Percentiles rank a stretch among this genome's conserved stretches.
These are phyloP conservation scores for Candida sp. DNA, from an alignment of 1,139 yeast species.

Conservation along the genomic window DNA sequence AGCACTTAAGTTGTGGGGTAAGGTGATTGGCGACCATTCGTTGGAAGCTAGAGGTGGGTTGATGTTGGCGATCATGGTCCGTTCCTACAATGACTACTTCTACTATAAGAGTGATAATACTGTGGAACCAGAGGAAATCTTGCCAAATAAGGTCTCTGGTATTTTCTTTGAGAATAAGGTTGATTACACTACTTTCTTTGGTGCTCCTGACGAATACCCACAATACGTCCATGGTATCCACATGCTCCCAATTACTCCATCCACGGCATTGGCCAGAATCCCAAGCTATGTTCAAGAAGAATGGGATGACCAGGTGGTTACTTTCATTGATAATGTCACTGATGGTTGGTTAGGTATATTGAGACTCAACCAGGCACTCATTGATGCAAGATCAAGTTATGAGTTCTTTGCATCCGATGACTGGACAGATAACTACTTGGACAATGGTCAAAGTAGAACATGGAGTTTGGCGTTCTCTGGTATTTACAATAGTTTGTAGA, in stretches of 20 bases:
- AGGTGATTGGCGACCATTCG: conserved; percentile 66
- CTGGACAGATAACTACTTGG: conserved; percentile 50
- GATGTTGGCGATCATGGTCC: conserved; percentile 67
- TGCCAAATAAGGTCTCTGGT: conserved; percentile 75
- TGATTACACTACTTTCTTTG: conserved; percentile 76
- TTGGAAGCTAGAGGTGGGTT: conserved; percentile 82
- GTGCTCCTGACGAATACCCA: conserved; percentile 44
- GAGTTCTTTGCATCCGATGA: conserved; percentile 61
- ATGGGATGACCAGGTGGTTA: conserved; percentile 64
- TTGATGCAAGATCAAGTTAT: conserved; percentile 70
- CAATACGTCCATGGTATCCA: conserved; percentile 97
- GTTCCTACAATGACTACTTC: conserved; percentile 69
- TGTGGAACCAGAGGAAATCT: conserved; percentile 59
- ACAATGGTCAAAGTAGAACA: conserved; percentile 87
- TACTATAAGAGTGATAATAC: conserved; percentile 59
- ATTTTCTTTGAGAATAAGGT: conserved; percentile 85
- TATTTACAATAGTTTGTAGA: conserved; percentile 3
- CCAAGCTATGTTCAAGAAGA: conserved; percentile 78
- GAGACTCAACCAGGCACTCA: conserved; percentile 77
- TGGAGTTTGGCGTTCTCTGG: conserved; percentile 89
- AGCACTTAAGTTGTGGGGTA: conserved; percentile 86
- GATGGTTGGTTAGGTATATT: conserved; percentile 93
- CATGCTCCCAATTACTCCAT: conserved; percentile 86
- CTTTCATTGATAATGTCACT: conserved; percentile 55
- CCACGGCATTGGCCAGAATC: conserved; percentile 75